Conservation (phyloP, 2,329 filamentous ascomycete species). For the Xylaria hypoxylon region DNA sequence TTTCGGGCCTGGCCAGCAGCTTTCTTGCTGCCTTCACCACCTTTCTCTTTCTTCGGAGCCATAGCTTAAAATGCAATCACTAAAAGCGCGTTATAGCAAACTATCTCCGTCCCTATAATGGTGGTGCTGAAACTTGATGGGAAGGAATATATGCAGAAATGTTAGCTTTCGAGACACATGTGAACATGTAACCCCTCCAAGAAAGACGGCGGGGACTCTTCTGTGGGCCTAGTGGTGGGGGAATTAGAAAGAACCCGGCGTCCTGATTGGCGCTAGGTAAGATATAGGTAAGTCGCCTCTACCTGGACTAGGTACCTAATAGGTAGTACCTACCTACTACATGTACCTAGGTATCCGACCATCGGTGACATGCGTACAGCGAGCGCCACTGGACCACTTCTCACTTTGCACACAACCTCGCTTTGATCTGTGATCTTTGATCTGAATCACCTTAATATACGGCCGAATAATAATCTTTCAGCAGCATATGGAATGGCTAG, state of each 20-base stretch:
- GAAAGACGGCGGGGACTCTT: background rate
- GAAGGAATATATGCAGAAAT: background rate
- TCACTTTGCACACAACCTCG: no score
- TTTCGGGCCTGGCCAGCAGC: conserved; percentile 90
- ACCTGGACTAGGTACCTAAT: background rate
- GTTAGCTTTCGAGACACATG: conserved; percentile 2
- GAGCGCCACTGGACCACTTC: no score
- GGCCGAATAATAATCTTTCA: no score
- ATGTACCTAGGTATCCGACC: no score
- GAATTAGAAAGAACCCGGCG: background rate
- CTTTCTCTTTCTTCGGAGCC: conserved; percentile 82
- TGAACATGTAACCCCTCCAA: conserved; percentile 7
- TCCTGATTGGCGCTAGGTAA: background rate
- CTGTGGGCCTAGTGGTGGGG: background rate
- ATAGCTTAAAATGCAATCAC: conserved; percentile 57
- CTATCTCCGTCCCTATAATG: background rate
- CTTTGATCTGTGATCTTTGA: no score
- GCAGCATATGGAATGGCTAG: no score
- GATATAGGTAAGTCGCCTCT: background rate
- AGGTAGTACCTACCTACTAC: no score
- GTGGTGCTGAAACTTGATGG: background rate
- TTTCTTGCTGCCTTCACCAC: conserved; percentile 87
- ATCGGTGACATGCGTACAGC: background rate
- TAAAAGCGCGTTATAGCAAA: background rate
- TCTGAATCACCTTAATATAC: no score